Conservation (phyloP, 2,329 filamentous ascomycete genomes). For the Xylariaceae sp. region DNA sequence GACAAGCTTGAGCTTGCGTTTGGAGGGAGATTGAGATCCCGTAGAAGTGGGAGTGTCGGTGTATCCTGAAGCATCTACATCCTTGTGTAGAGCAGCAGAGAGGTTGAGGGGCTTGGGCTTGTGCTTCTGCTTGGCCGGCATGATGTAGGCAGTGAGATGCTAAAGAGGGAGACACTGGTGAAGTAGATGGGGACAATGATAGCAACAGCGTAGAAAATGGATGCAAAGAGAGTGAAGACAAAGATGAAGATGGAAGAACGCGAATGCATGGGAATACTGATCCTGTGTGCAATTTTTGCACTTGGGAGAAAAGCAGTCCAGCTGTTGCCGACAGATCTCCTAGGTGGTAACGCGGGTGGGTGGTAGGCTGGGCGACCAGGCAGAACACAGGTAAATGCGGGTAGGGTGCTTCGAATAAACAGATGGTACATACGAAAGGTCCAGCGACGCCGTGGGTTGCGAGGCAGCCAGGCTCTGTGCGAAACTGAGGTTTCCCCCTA, state of each 20-base stretch:
- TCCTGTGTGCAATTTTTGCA: no score
- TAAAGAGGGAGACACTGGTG: no score
- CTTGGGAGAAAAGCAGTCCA: no score
- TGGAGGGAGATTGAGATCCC: neutral
- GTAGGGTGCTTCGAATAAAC: neutral
- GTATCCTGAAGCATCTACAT: neutral
- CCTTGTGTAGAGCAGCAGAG: neutral
- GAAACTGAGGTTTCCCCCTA: conserved; percentile 58
- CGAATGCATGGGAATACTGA: no score
- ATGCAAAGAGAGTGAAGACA: no score
- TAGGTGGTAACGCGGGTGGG: neutral
- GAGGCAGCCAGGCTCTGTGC: conserved; percentile 61
- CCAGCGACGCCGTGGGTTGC: conserved; percentile 56
- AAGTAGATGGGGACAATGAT: no score
- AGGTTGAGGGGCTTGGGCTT: neutral
- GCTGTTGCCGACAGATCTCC: no score
- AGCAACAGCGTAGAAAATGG: no score
- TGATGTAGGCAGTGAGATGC: neutral
- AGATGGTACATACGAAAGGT: conserved; percentile 52
- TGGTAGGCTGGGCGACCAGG: neutral
- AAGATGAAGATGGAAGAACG: no score
- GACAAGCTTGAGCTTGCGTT: conserved; percentile 22
- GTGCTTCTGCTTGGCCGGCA: neutral
- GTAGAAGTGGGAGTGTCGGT: neutral
- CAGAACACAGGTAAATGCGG: neutral